Conservation (phyloP, 768 basidiomycete species). For the Pisolithus microcarpus region DNA sequence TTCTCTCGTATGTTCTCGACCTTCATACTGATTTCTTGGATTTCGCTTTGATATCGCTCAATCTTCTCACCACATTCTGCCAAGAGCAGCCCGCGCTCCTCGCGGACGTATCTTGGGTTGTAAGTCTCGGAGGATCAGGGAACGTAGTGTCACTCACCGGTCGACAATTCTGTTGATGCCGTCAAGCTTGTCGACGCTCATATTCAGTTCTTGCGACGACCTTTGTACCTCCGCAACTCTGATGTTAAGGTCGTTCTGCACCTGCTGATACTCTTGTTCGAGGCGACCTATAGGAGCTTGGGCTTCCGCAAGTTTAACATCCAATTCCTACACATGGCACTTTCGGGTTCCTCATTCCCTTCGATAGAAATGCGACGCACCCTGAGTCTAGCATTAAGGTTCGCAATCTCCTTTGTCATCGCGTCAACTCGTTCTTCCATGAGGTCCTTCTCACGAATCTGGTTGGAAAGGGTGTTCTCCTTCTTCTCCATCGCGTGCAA, state of each 20-base stretch:
- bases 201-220: conserved; percentile 57
- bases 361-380: conserved; percentile 23
- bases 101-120: conserved; percentile 58
- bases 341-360: background rate
- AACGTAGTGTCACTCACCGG: conserved; percentile 36
- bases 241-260: conserved; percentile 42
- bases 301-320: conserved; percentile 51
- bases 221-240: conserved; percentile 48
- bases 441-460: conserved; percentile 51
- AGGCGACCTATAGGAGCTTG: conserved; percentile 60
- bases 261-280: conserved; percentile 45
- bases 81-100: conserved; percentile 54
- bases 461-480: conserved; percentile 48
- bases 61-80: conserved; percentile 54
- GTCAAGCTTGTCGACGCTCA: conserved; percentile 53
- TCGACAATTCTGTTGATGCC: conserved; percentile 58
- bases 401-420: conserved; percentile 51
- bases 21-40: conserved; percentile 33
- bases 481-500: conserved; percentile 58
- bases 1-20: conserved; percentile 35
- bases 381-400: conserved; percentile 42
- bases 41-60: conserved; percentile 39
- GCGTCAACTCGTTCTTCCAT: conserved; percentile 50
- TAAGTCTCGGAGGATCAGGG: background rate
- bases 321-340: conserved; percentile 45